phyloP scores from a whole-genome alignment of 495 filamentous ascomycete genomes.

The Podospora comata region DNA sequence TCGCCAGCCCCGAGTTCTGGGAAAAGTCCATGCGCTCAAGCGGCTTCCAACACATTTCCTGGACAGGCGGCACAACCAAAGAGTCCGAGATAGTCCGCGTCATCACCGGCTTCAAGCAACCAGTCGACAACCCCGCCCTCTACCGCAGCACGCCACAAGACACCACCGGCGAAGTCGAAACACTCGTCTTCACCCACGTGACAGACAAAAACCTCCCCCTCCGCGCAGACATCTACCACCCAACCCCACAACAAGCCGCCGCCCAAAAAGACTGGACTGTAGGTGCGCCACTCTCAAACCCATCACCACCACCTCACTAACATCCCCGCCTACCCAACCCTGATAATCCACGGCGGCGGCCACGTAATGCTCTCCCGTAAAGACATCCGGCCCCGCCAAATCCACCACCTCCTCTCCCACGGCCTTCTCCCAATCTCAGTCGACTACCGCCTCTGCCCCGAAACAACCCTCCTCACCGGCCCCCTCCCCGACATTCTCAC shows the following conservation, averaged over 20 bases:
- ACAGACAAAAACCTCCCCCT: too few relatives aligned
- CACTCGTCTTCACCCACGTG: too few relatives aligned
- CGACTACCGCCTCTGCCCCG: background rate
- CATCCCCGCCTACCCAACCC: background rate
- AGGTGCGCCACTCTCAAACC: background rate
- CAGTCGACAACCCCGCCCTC: too few relatives aligned
- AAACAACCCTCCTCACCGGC: background rate
- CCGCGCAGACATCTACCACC: too few relatives aligned
- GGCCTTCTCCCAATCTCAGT: background rate
- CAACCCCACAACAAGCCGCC: too few relatives aligned
- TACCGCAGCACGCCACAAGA: too few relatives aligned
- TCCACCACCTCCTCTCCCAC: background rate
- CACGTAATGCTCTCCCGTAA: background rate
- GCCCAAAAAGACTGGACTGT: background rate
- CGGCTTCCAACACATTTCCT: conserved; percentile 49
- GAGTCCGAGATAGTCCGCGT: conserved; percentile 24
- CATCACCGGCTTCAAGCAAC: background rate
- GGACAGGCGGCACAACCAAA: conserved; percentile 41
- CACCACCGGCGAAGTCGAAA: too few relatives aligned
- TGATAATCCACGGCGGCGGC: background rate
- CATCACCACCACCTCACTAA: background rate
- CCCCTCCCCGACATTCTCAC: background rate
- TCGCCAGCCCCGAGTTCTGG: conserved; percentile 40
- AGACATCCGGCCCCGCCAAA: background rate
- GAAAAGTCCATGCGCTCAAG: conserved; percentile 36